Evolutionary conservation across 192 early-diverging fungal species (phyloP).

Genomic region (Podila minutissima): DNA sequence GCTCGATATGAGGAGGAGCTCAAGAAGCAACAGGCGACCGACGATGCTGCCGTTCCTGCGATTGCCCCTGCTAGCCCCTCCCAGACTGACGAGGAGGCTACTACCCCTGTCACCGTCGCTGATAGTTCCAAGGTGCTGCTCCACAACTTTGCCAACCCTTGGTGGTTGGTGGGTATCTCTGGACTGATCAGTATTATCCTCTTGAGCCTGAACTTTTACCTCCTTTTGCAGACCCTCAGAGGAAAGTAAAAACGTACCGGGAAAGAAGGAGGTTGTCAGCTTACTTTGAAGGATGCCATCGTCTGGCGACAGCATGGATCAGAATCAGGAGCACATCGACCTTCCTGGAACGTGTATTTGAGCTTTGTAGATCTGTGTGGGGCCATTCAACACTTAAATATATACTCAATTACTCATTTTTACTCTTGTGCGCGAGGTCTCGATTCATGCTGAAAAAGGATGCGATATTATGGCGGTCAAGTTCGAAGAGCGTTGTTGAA

Average conservation of each 20-base stretch:
- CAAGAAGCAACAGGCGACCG: not conserved
- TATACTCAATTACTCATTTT: too few species aligned
- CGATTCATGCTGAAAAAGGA: too few species aligned
- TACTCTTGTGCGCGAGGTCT: too few species aligned
- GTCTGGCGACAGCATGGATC: too few species aligned
- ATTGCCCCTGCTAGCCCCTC: not conserved
- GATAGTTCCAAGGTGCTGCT: conserved; percentile 4
- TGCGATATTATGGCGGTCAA: too few species aligned
- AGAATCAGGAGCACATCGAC: too few species aligned
- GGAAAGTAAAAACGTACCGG: conserved; percentile 1
- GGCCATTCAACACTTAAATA: too few species aligned
- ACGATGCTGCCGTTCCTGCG: not conserved
- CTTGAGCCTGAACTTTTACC: conserved; percentile 57
- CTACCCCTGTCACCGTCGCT: not conserved
- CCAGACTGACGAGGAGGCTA: not conserved
- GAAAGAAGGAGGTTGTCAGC: not conserved
- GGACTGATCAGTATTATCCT: conserved; percentile 49
- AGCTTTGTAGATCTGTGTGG: too few species aligned
- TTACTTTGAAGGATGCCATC: not conserved
- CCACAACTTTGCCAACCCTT: conserved; percentile 49
- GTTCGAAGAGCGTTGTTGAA: too few species aligned
- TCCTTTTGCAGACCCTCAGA: conserved; percentile 52
- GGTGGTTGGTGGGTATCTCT: conserved; percentile 40
- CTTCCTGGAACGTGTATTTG: too few species aligned
- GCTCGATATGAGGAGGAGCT: not conserved